Percentiles rank a stretch among this genome's conserved stretches.
These are phyloP conservation scores for Scedosporium aurantiacum DNA, from an alignment of 2,329 filamentous ascomycete species.

Conservation along the genomic window DNA sequence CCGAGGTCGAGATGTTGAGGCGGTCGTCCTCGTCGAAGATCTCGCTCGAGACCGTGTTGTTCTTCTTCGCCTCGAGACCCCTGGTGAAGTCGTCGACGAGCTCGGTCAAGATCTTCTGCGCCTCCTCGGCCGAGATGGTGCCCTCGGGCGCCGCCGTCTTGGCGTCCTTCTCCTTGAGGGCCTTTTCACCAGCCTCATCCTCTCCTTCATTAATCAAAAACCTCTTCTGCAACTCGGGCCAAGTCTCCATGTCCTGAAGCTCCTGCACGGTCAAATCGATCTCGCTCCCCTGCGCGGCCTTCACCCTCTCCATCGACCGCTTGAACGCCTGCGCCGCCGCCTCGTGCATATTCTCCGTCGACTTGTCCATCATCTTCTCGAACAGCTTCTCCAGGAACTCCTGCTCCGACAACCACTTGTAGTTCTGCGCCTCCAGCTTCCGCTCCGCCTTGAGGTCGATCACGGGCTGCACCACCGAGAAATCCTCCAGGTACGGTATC, in stretches of 20 bases:
- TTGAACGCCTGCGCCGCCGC: conserved; percentile 31
- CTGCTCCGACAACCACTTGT: conserved; percentile 47
- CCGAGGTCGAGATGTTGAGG: conserved; percentile 22
- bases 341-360: conserved; percentile 35
- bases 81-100: conserved; percentile 9
- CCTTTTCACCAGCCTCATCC: conserved; percentile 12
- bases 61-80: neutral
- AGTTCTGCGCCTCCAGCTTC: conserved; percentile 38
- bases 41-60: conserved; percentile 11
- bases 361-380: conserved; percentile 34
- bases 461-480: conserved; percentile 63
- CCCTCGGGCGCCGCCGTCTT: conserved; percentile 20
- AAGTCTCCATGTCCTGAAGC: conserved; percentile 16
- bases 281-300: conserved; percentile 28
- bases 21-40: conserved; percentile 20
- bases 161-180: conserved; percentile 20
- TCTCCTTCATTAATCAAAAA: conserved; percentile 9
- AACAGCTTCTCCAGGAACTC: conserved; percentile 33
- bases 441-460: conserved; percentile 57
- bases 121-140: conserved; percentile 12
- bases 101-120: conserved; percentile 10
- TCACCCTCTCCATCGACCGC: conserved; percentile 29
- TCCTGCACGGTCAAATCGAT: conserved; percentile 40
- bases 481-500: conserved; percentile 71
- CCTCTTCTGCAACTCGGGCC: conserved; percentile 21